Evolutionary conservation across 2,329 filamentous ascomycete genomes (phyloP).

Genomic region (Gaeumannomyces sp.): DNA sequence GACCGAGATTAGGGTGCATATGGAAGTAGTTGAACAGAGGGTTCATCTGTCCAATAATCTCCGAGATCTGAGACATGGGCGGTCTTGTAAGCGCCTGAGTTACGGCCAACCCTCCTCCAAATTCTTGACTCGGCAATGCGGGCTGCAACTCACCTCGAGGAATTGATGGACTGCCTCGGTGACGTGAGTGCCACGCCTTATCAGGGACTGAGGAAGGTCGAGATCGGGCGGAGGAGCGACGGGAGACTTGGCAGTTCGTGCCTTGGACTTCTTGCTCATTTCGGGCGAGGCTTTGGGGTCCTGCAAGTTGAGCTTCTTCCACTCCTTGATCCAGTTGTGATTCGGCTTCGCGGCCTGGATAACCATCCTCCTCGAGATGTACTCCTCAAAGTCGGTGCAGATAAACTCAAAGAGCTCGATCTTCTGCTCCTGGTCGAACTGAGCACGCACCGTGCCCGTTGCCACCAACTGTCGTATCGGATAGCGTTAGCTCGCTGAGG

Average conservation of each 20-base stretch:
- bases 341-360: conserved; percentile 55
- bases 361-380: conserved; percentile 63
- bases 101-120: conserved; percentile 16
- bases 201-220: conserved; percentile 51
- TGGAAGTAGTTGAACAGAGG: conserved; percentile 55
- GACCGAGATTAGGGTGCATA: conserved; percentile 44
- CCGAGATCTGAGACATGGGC: conserved; percentile 45
- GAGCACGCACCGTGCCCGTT: conserved; percentile 68
- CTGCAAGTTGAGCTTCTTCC: conserved; percentile 51
- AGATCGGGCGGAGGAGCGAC: conserved; percentile 53
- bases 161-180: conserved; percentile 58
- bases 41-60: conserved; percentile 62
- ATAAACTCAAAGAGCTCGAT: conserved; percentile 82
- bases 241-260: conserved; percentile 53
- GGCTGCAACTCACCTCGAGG: conserved; percentile 46
- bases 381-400: conserved; percentile 73
- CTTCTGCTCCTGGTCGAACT: conserved; percentile 72
- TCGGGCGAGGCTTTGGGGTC: conserved; percentile 57
- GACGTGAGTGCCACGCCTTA: conserved; percentile 52
- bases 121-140: conserved; percentile 4
- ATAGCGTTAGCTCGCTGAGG: conserved; percentile 8
- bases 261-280: conserved; percentile 61
- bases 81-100: conserved; percentile 14
- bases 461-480: conserved; percentile 56
- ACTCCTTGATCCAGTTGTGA: conserved; percentile 61